These are phyloP conservation scores for Phytophthora meadii DNA, from an alignment of 352 stramenopile species.

Conservation along the genomic window DNA sequence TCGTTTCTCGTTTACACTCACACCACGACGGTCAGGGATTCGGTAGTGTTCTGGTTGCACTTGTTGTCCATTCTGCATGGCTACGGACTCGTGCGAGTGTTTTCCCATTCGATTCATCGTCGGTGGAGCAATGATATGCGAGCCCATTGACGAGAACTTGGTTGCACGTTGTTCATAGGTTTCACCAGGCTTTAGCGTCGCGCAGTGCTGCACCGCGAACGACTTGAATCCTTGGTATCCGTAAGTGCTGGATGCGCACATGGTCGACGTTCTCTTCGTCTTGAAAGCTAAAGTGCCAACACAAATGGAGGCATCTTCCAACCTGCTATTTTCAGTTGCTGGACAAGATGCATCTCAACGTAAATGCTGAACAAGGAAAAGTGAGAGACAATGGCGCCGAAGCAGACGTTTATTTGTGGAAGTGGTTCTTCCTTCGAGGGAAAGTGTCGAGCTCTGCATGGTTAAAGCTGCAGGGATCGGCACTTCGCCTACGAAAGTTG, in stretches of 20 bases:
- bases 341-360: slow-evolving; percentile 23
- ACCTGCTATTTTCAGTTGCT: slow-evolving; percentile 23
- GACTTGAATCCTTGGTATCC: slow-evolving; percentile 86
- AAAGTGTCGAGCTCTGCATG: slow-evolving; percentile 29
- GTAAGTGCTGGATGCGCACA: slow-evolving; percentile 59
- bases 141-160: slow-evolving; percentile 85
- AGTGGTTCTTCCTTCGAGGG: slow-evolving; percentile 41
- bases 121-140: slow-evolving; percentile 63
- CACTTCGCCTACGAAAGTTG: slow-evolving; percentile 40
- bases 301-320: neutral
- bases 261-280: slow-evolving; percentile 10
- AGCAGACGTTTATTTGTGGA: slow-evolving; percentile 40
- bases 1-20: slow-evolving; percentile 53
- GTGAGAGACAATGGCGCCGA: slow-evolving; percentile 28
- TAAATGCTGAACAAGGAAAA: slow-evolving; percentile 1
- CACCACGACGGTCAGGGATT: slow-evolving; percentile 62
- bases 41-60: slow-evolving; percentile 70
- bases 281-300: slow-evolving; percentile 13
- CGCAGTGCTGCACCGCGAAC: slow-evolving; percentile 68
- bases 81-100: slow-evolving; percentile 62
- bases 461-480: slow-evolving; percentile 2
- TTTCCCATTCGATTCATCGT: slow-evolving; percentile 66
- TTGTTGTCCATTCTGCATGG: slow-evolving; percentile 44
- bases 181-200: slow-evolving; percentile 82
- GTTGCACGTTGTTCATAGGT: slow-evolving; percentile 64